A percentile compares a stretch with the other conserved stretches of the same genome.
Evolutionary conservation across 1,284 basidiomycete species (phyloP).

Genomic region (Irpex sp.): DNA sequence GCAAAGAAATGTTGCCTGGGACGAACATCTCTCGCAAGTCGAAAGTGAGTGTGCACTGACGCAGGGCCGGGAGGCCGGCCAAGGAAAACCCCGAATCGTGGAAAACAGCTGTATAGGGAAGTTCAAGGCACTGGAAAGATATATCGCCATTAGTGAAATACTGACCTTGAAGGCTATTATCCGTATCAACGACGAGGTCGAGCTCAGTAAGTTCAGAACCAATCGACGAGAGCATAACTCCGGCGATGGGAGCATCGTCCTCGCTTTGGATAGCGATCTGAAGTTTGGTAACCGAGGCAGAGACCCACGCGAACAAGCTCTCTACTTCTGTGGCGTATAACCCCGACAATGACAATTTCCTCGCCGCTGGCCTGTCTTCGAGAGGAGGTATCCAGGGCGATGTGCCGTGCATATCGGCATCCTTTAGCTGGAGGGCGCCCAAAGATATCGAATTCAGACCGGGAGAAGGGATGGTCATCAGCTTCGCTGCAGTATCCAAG

Average conservation of each 20-base stretch:
- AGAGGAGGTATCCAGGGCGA: neutral
- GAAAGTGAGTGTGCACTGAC: slow-evolving; percentile 17
- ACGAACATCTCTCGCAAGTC: slow-evolving; percentile 25
- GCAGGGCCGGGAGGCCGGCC: slow-evolving; percentile 11
- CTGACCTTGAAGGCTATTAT: slow-evolving; percentile 9
- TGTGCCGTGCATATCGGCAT: neutral
- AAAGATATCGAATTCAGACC: neutral
- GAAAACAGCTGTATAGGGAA: slow-evolving; percentile 11
- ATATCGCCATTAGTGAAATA: neutral
- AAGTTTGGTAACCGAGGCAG: neutral
- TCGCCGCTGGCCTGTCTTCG: neutral
- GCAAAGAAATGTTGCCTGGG: slow-evolving; percentile 20
- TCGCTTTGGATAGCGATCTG: neutral
- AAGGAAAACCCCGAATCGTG: slow-evolving; percentile 13
- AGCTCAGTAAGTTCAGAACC: neutral
- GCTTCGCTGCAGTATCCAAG: neutral
- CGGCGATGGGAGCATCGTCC: neutral
- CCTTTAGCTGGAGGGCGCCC: neutral
- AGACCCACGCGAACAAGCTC: slow-evolving; percentile 1
- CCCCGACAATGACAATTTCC: neutral
- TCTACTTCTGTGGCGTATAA: neutral
- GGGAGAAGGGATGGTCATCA: neutral
- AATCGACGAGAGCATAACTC: neutral
- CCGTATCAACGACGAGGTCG: slow-evolving; percentile 11
- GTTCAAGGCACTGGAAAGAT: neutral